These are phyloP conservation scores for Metschnikowia gruessii DNA, from an alignment of 805 yeast genomes.

Conservation along the genomic window DNA sequence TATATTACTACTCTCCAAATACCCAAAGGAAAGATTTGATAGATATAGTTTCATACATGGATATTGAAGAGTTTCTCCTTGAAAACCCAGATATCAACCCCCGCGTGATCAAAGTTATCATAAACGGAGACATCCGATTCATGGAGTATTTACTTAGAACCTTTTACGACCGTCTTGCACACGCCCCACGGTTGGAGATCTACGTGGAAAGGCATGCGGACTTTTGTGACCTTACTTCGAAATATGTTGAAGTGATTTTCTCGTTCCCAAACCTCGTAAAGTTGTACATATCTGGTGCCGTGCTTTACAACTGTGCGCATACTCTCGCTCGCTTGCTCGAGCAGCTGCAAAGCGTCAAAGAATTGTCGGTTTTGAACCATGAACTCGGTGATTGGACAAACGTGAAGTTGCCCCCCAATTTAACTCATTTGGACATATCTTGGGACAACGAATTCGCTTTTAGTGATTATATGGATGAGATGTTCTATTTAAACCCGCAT, in stretches of 20 bases:
- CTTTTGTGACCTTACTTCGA: slow-evolving; percentile 16
- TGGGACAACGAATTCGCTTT: no score
- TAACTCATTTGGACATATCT: slow-evolving; percentile 33
- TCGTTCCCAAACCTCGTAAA: slow-evolving; percentile 27
- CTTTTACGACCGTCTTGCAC: slow-evolving; percentile 20
- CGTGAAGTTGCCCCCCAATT: slow-evolving; percentile 25
- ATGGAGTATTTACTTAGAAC: slow-evolving; percentile 24
- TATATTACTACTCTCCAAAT: slow-evolving; percentile 15
- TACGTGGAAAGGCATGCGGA: slow-evolving; percentile 28
- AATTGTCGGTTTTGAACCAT: slow-evolving; percentile 34
- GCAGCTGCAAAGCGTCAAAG: slow-evolving; percentile 18
- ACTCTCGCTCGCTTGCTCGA: slow-evolving; percentile 9
- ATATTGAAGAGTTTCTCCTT: slow-evolving; percentile 31
- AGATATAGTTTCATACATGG: slow-evolving; percentile 27
- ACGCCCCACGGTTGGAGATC: slow-evolving; percentile 25
- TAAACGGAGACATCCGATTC: slow-evolving; percentile 33
- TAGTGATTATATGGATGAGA: no score
- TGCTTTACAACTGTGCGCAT: slow-evolving; percentile 13
- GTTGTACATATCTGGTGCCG: slow-evolving; percentile 29
- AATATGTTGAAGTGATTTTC: slow-evolving; percentile 24
- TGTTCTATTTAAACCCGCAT: no score
- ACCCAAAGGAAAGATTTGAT: slow-evolving; percentile 13
- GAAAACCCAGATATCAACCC: slow-evolving; percentile 31
- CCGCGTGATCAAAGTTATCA: slow-evolving; percentile 24
- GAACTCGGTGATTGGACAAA: slow-evolving; percentile 29